Evolutionary conservation across 2,329 filamentous ascomycete genomes (phyloP).

Genomic region (Botrytis cinerea): DNA sequence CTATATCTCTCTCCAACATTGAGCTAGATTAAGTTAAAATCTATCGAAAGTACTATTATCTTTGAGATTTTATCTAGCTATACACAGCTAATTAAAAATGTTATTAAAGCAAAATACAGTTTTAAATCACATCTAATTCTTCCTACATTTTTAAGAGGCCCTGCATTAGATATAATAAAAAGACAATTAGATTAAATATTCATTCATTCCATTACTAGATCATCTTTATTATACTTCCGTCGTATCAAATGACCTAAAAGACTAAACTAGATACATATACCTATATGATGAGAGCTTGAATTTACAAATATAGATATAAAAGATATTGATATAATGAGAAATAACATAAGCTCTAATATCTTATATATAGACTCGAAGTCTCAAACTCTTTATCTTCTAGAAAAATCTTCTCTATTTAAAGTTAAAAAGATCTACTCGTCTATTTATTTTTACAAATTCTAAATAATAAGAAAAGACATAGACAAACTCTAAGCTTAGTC

Average conservation of each 20-base stretch:
- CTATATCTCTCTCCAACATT: background rate
- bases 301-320: background rate
- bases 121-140: accelerated
- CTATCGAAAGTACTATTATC: background rate
- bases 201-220: background rate
- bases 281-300: background rate
- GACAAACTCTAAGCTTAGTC: no score
- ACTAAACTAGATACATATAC: accelerated
- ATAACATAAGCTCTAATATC: background rate
- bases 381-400: no score
- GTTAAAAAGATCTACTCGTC: no score
- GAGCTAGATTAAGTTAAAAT: background rate
- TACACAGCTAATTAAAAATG: accelerated
- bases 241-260: background rate
- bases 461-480: no score
- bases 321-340: background rate
- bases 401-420: no score
- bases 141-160: accelerated
- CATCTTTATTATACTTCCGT: background rate
- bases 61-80: background rate
- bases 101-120: accelerated
- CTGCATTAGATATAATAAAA: background rate
- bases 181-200: accelerated
- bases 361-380: no score
- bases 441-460: no score